Percentiles rank a stretch among this genome's conserved stretches.
Conservation (phyloP, 1,284 basidiomycete species). For the Gomphus bonarii region DNA sequence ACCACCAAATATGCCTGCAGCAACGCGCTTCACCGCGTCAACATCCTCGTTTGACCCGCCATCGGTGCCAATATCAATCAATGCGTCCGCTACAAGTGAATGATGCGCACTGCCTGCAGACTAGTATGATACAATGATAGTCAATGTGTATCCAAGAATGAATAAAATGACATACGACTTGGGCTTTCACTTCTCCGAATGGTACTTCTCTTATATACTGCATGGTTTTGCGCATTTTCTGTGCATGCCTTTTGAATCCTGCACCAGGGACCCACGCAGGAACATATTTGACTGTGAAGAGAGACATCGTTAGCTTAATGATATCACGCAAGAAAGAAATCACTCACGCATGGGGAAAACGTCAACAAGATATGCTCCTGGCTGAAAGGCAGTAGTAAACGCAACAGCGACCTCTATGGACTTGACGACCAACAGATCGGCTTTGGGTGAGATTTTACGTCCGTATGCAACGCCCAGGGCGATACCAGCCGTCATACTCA, state of each 20-base stretch:
- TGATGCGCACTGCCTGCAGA: background rate
- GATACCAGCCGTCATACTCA: background rate
- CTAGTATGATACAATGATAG: background rate
- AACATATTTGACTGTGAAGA: slow-evolving; percentile 22
- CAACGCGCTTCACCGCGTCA: slow-evolving; percentile 4
- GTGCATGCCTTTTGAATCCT: slow-evolving; percentile 22
- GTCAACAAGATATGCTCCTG: slow-evolving; percentile 10
- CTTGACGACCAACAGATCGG: background rate
- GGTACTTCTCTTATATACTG: background rate
- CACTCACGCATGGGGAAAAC: slow-evolving; percentile 6
- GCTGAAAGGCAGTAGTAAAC: background rate
- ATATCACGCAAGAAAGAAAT: background rate
- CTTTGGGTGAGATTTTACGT: background rate
- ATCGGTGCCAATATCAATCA: background rate
- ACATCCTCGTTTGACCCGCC: slow-evolving; percentile 2
- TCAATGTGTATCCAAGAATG: background rate
- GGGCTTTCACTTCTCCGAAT: too few species aligned
- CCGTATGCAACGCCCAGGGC: slow-evolving; percentile 4
- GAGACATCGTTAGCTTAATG: background rate
- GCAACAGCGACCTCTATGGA: background rate
- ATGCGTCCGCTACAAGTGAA: slow-evolving; percentile 4
- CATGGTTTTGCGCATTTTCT: background rate
- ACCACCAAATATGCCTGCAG: slow-evolving; percentile 4
- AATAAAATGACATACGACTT: too few species aligned
- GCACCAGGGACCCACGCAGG: slow-evolving; percentile 29